Conservation (phyloP, 192 early-diverging fungal species). For the Podila horticola region DNA sequence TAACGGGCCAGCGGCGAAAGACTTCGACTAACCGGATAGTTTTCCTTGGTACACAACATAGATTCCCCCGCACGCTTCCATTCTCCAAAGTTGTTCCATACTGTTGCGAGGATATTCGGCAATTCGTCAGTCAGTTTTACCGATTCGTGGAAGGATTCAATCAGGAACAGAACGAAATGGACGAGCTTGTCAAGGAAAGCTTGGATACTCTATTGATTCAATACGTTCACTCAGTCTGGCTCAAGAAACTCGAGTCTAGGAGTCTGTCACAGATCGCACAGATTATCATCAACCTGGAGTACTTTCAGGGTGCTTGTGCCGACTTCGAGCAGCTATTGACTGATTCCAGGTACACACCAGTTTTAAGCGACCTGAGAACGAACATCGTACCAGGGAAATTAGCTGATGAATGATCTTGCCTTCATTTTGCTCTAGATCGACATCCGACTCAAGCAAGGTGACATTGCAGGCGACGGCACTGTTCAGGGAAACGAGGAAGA, state of each 20-base stretch:
- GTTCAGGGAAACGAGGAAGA: conserved; percentile 74
- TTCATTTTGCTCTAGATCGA: conserved; percentile 50
- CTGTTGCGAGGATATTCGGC: conserved; percentile 73
- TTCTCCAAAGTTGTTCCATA: conserved; percentile 86
- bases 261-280: conserved; percentile 88
- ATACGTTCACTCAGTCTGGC: conserved; percentile 73
- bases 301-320: conserved; percentile 70
- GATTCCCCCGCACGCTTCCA: conserved; percentile 79
- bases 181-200: conserved; percentile 83
- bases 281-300: conserved; percentile 86
- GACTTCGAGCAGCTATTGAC: conserved; percentile 84
- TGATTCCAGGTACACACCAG: conserved; percentile 59
- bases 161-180: conserved; percentile 87
- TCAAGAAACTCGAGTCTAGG: conserved; percentile 70
- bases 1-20: neutral
- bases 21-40: neutral
- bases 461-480: conserved; percentile 69
- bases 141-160: conserved; percentile 86
- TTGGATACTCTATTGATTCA: conserved; percentile 78
- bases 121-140: conserved; percentile 84
- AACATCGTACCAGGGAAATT: neutral
- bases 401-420: neutral
- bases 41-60: conserved; percentile 17
- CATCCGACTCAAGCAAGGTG: conserved; percentile 66
- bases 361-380: neutral